phyloP scores from a whole-genome alignment of 768 basidiomycete species.

The Naganishia antarctica region DNA sequence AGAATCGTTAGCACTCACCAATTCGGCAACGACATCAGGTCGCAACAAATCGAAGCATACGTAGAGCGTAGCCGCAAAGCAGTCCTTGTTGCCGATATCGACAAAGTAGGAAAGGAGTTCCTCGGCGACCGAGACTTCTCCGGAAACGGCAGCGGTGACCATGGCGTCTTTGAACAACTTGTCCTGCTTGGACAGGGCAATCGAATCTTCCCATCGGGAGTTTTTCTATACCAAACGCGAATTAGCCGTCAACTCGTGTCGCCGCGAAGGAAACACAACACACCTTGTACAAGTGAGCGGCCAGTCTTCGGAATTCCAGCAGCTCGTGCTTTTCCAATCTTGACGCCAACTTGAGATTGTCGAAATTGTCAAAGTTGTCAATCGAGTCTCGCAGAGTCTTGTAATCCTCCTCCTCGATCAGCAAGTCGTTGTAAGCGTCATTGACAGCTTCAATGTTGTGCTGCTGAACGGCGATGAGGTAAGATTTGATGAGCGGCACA shows the following conservation, averaged over 20 bases:
- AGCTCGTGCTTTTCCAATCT: slow-evolving; percentile 83
- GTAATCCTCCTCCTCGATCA: slow-evolving; percentile 98
- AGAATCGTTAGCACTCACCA: slow-evolving; percentile 48
- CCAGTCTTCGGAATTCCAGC: slow-evolving; percentile 87
- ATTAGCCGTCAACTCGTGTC: background rate
- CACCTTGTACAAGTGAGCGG: slow-evolving; percentile 93
- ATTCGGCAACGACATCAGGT: slow-evolving; percentile 84
- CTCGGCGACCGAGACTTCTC: slow-evolving; percentile 82
- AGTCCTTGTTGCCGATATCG: slow-evolving; percentile 97
- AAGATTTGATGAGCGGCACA: slow-evolving; percentile 88
- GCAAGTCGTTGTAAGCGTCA: slow-evolving; percentile 93
- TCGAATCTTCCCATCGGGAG: slow-evolving; percentile 90
- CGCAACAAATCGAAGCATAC: slow-evolving; percentile 94
- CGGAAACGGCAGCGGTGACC: slow-evolving; percentile 80
- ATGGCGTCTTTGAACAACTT: slow-evolving; percentile 96
- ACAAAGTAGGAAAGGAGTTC: slow-evolving; percentile 94
- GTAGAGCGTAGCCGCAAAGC: slow-evolving; percentile 83
- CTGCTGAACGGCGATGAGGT: slow-evolving; percentile 95
- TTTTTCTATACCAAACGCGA: slow-evolving; percentile 69
- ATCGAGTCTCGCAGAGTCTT: slow-evolving; percentile 95
- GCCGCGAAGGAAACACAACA: slow-evolving; percentile 10
- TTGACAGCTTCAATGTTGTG: slow-evolving; percentile 96
- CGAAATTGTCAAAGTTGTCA: slow-evolving; percentile 97
- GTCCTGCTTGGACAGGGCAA: slow-evolving; percentile 89
- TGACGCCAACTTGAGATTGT: slow-evolving; percentile 77